These are phyloP conservation scores for Vitis rotundifolia DNA, from an alignment of 164 flowering plant genomes.

Conservation along the genomic window DNA sequence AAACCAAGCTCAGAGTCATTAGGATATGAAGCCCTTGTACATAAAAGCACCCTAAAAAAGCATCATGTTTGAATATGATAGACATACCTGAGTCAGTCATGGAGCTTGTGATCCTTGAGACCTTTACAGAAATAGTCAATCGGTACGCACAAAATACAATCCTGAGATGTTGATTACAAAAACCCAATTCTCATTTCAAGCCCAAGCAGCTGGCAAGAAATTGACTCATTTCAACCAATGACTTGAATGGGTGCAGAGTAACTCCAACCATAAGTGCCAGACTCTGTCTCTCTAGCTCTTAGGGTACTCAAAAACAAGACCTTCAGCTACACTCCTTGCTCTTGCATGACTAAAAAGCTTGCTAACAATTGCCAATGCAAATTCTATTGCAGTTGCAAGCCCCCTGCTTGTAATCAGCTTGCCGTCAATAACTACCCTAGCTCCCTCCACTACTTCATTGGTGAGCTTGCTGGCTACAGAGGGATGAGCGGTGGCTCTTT, in stretches of 20 bases:
- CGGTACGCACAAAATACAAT: no score
- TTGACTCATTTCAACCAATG: not conserved
- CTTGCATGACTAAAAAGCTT: slow-evolving; percentile 82
- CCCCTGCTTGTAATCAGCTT: slow-evolving; percentile 79
- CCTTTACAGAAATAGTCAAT: no score
- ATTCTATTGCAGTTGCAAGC: slow-evolving; percentile 60
- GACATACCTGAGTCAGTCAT: no score
- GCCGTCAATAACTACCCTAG: slow-evolving; percentile 82
- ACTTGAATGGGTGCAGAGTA: not conserved
- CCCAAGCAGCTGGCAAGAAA: not conserved
- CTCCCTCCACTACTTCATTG: slow-evolving; percentile 35
- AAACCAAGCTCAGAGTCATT: not conserved
- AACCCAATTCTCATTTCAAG: no score
- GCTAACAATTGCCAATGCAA: slow-evolving; percentile 76
- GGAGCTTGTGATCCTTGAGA: no score
- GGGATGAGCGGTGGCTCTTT: slow-evolving; percentile 61
- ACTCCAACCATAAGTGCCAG: slow-evolving; percentile 1
- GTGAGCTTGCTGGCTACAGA: slow-evolving; percentile 41
- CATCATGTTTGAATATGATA: no score
- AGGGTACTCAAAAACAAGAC: slow-evolving; percentile 80
- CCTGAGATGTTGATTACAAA: no score
- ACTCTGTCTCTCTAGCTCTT: slow-evolving; percentile 24
- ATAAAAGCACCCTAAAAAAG: not conserved
- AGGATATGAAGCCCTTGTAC: not conserved
- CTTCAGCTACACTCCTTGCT: slow-evolving; percentile 95